Conservation (phyloP, 139 green algal species). For the Trebouxia sp. region DNA sequence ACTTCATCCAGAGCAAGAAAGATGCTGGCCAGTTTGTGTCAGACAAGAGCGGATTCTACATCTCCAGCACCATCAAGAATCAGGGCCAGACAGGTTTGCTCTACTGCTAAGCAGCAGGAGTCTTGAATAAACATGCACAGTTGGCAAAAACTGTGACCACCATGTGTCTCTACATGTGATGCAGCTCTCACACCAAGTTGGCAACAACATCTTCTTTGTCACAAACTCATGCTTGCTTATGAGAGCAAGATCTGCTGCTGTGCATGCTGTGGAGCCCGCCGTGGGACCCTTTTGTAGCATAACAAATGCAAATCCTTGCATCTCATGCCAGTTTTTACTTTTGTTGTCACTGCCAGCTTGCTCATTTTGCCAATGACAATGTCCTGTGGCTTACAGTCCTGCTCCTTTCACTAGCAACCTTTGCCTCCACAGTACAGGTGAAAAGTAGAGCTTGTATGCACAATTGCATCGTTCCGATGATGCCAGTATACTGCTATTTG, state of each 20-base stretch:
- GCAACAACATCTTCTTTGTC: not conserved
- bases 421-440: too few species aligned
- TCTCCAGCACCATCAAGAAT: conserved; percentile 1
- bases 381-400: too few species aligned
- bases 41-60: conserved; percentile 39
- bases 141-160: not conserved
- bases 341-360: too few species aligned
- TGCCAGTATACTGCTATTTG: conserved; percentile 6
- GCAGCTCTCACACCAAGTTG: not conserved
- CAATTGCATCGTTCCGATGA: too few species aligned
- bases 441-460: too few species aligned
- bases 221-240: not conserved
- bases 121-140: not conserved
- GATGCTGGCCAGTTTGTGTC: not conserved
- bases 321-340: too few species aligned
- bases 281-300: too few species aligned
- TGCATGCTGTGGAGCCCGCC: too few species aligned
- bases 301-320: too few species aligned
- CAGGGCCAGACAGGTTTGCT: conserved; percentile 31
- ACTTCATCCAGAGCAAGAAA: conserved; percentile 7
- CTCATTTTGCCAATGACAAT: too few species aligned
- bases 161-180: not conserved
- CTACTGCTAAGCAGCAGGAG: too few species aligned
- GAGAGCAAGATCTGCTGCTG: conserved; percentile 27
- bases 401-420: too few species aligned